phyloP scores from a whole-genome alignment of 2,329 filamentous ascomycete species.

The Lachnellula willkommii region DNA sequence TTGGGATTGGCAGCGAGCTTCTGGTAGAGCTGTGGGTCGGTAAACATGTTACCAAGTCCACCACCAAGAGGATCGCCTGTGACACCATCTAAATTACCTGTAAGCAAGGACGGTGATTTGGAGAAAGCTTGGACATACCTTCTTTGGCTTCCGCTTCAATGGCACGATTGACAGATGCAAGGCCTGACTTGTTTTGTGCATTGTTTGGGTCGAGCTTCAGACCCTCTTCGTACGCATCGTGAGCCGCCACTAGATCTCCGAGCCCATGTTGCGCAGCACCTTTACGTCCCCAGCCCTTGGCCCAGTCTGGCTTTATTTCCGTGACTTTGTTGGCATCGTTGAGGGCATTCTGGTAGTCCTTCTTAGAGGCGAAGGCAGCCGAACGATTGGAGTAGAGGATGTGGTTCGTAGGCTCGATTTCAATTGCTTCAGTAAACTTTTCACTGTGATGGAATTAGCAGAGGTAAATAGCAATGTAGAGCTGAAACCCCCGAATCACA shows the following conservation, averaged over 20 bases:
- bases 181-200: constrained; percentile 83
- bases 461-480: not conserved
- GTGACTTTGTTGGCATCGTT: constrained; percentile 90
- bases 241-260: constrained; percentile 77
- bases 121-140: constrained; percentile 19
- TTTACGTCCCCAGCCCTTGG: constrained; percentile 92
- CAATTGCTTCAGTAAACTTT: constrained; percentile 92
- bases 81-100: constrained; percentile 30
- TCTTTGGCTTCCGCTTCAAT: constrained; percentile 70
- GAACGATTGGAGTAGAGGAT: constrained; percentile 98
- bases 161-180: constrained; percentile 79
- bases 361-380: constrained; percentile 79
- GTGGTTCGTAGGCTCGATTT: constrained; percentile 81
- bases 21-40: constrained; percentile 79
- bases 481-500: not conserved
- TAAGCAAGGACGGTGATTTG: constrained; percentile 7
- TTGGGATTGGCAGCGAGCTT: constrained; percentile 95
- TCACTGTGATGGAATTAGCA: constrained; percentile 51
- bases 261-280: constrained; percentile 84
- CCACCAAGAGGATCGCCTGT: constrained; percentile 63
- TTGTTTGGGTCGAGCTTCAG: constrained; percentile 89
- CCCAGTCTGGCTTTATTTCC: constrained; percentile 94
- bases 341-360: constrained; percentile 77
- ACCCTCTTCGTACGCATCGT: constrained; percentile 91
- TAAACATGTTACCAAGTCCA: constrained; percentile 89